These are phyloP conservation scores for Pseudonitzschia pungens DNA, from an alignment of 108 stramenopile genomes.

Conservation along the genomic window DNA sequence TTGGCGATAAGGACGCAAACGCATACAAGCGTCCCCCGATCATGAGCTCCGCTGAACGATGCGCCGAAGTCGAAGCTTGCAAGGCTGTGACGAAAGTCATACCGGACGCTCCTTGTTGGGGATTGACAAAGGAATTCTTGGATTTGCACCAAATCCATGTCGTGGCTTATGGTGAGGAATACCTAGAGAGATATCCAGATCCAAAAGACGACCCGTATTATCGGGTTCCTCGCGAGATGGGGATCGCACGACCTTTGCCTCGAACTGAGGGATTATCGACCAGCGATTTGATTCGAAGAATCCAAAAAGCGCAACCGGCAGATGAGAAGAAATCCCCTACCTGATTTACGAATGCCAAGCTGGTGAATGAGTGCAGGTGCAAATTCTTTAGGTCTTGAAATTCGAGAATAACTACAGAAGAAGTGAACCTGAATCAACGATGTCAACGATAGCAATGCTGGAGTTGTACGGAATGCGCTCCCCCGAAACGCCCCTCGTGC, in stretches of 20 bases:
- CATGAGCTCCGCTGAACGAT: slow-evolving; percentile 84
- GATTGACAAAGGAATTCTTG: slow-evolving; percentile 80
- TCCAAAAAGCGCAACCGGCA: slow-evolving; percentile 67
- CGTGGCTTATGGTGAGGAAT: slow-evolving; percentile 87
- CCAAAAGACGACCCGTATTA: slow-evolving; percentile 90
- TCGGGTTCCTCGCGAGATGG: slow-evolving; percentile 70
- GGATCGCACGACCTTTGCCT: slow-evolving; percentile 80
- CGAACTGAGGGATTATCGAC: slow-evolving; percentile 78
- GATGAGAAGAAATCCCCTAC: slow-evolving; percentile 60
- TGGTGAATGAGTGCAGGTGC: too few species aligned
- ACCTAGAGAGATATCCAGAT: slow-evolving; percentile 81
- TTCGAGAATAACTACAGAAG: too few species aligned
- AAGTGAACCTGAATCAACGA: too few species aligned
- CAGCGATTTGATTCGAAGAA: slow-evolving; percentile 81
- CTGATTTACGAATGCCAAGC: slow-evolving; percentile 4
- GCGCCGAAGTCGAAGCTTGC: slow-evolving; percentile 90
- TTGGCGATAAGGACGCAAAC: slow-evolving; percentile 83
- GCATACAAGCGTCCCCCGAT: slow-evolving; percentile 89
- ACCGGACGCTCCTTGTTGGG: slow-evolving; percentile 86
- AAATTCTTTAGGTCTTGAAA: too few species aligned
- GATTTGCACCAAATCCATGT: slow-evolving; percentile 90
- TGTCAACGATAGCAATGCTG: too few species aligned
- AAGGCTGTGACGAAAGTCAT: slow-evolving; percentile 92
- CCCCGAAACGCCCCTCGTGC: too few species aligned
- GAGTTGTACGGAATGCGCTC: too few species aligned